Conservation (phyloP, 208 protist genomes). For the Acanthamoeba polyphaga region DNA sequence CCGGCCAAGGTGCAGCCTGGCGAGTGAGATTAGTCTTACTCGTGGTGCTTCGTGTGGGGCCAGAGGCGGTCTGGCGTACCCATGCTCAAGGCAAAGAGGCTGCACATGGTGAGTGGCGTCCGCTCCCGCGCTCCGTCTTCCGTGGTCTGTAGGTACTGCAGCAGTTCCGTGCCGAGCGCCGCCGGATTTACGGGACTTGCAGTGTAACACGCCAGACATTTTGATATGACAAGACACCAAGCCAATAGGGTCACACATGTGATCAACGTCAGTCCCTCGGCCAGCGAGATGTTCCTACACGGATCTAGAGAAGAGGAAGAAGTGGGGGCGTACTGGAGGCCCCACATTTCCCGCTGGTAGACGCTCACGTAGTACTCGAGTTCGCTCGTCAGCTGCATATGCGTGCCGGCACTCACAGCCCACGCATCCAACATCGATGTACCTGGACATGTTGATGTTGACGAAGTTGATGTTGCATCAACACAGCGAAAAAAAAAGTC, state of each 20-base stretch:
- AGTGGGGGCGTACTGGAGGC: background rate
- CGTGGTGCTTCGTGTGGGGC: background rate
- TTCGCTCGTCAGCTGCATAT: conserved; percentile 23
- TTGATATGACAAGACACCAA: background rate
- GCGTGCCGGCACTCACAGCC: background rate
- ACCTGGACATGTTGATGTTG: background rate
- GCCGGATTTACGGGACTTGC: conserved; percentile 12
- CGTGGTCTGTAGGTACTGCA: conserved; percentile 4
- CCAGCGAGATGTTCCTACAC: background rate
- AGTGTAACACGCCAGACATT: background rate
- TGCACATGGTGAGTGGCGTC: background rate
- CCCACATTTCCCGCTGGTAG: conserved; percentile 26
- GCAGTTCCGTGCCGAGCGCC: background rate
- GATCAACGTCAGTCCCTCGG: too few relatives aligned
- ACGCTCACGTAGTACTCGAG: background rate
- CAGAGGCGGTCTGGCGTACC: background rate
- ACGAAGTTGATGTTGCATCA: background rate
- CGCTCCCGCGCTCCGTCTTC: background rate
- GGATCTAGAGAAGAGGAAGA: background rate
- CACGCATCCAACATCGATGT: background rate
- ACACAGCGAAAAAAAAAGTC: too few relatives aligned
- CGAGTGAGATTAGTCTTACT: too few relatives aligned
- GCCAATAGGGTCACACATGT: background rate
- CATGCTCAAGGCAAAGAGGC: background rate
- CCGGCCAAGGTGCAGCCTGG: conserved; percentile 10